Conservation (phyloP, 805 yeast species). For the Starmerella bacillaris region DNA sequence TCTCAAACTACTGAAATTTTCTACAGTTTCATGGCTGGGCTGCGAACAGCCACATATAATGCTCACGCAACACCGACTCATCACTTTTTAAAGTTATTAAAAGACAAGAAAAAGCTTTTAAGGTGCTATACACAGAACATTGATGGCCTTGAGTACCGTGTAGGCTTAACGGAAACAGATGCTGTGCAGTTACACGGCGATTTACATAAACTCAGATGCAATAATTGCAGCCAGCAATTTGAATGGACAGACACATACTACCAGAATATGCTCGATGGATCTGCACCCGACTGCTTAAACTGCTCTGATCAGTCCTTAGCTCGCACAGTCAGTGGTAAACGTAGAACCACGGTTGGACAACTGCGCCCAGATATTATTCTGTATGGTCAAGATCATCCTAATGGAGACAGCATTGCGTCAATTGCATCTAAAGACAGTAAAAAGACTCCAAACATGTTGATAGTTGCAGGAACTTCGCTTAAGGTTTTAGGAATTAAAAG, state of each 20-base stretch:
- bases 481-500: conserved; percentile 78
- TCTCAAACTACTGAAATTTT: conserved; percentile 51
- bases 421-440: conserved; percentile 48
- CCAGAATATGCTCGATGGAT: conserved; percentile 37
- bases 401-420: conserved; percentile 56
- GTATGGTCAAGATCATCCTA: conserved; percentile 89
- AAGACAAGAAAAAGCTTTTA: conserved; percentile 45
- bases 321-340: conserved; percentile 50
- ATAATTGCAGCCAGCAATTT: conserved; percentile 40
- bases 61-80: conserved; percentile 81
- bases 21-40: conserved; percentile 72
- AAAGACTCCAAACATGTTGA: conserved; percentile 49
- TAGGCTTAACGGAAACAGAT: conserved; percentile 37
- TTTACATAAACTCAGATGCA: conserved; percentile 57
- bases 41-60: conserved; percentile 41
- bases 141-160: conserved; percentile 60
- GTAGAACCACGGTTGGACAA: conserved; percentile 57
- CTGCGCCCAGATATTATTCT: conserved; percentile 78
- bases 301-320: conserved; percentile 43
- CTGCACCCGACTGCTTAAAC: conserved; percentile 55
- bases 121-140: conserved; percentile 91
- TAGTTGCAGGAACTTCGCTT: conserved; percentile 86
- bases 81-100: conserved; percentile 43
- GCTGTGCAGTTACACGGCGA: conserved; percentile 79
- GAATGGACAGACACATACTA: conserved; percentile 45